A percentile compares a stretch with the other conserved stretches of the same genome.
Evolutionary conservation across 2,329 filamentous ascomycete species (phyloP).

Genomic region (Cladosporium phlei): DNA sequence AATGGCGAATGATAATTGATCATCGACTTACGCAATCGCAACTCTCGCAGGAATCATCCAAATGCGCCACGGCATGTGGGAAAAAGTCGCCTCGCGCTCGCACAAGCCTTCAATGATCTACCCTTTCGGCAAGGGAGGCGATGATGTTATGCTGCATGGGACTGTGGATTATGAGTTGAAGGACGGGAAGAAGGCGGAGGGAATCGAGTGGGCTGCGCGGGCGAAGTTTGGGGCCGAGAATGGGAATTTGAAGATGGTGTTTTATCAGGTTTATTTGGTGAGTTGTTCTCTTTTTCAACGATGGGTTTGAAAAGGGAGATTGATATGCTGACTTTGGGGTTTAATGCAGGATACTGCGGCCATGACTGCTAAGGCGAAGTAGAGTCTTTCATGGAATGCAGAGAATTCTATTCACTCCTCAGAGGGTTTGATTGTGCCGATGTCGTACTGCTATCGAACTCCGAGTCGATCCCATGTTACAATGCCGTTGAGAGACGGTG

Average conservation of each 20-base stretch:
- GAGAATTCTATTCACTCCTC: too few species aligned
- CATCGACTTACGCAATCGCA: neutral
- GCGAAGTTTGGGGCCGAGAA: constrained; percentile 49
- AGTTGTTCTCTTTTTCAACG: constrained; percentile 22
- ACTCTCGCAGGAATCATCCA: constrained; percentile 43
- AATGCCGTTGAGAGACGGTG: too few species aligned
- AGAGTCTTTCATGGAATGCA: too few species aligned
- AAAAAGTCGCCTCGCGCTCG: constrained; percentile 43
- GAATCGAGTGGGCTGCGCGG: constrained; percentile 52
- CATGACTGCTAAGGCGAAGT: constrained; percentile 10
- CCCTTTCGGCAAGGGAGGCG: constrained; percentile 42
- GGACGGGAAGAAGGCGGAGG: constrained; percentile 41
- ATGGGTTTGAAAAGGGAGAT: neutral
- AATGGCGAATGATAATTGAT: too few species aligned
- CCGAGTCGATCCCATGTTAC: too few species aligned
- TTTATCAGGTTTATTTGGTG: constrained; percentile 54
- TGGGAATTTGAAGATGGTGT: constrained; percentile 50
- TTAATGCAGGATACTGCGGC: constrained; percentile 10
- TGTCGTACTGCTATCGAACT: too few species aligned
- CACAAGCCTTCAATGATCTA: constrained; percentile 48
- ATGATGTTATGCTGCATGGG: constrained; percentile 53
- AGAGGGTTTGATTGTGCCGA: too few species aligned
- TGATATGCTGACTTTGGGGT: neutral
- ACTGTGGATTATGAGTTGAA: constrained; percentile 51
- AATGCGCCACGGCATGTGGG: constrained; percentile 51